These are phyloP conservation scores for Lyophyllum semitale DNA, from an alignment of 768 basidiomycete genomes.

Conservation along the genomic window DNA sequence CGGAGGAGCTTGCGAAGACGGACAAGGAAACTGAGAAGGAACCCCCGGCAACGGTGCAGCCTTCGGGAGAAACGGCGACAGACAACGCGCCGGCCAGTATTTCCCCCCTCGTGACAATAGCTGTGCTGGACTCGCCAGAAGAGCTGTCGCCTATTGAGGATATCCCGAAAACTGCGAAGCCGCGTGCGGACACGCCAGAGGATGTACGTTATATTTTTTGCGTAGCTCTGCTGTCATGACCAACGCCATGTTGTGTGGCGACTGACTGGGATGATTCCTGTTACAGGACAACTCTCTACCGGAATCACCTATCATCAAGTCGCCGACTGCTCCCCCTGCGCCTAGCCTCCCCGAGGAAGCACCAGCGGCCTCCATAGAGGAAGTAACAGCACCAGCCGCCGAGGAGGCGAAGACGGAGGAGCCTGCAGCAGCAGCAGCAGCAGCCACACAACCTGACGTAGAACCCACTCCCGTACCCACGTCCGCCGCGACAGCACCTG, in stretches of 20 bases:
- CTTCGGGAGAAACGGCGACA: neutral
- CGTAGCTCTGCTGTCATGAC: too few species aligned
- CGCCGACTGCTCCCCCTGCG: neutral
- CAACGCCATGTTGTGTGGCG: too few species aligned
- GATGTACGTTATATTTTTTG: neutral
- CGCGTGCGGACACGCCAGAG: conserved; percentile 1
- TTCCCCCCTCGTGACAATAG: neutral
- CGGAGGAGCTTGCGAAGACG: conserved; percentile 31
- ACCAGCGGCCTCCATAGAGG: neutral
- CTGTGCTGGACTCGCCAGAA: neutral
- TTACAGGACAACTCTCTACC: conserved; percentile 11
- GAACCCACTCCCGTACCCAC: neutral
- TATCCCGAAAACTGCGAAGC: conserved; percentile 4
- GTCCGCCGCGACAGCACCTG: neutral
- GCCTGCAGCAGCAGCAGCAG: neutral
- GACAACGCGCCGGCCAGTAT: neutral
- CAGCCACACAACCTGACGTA: neutral
- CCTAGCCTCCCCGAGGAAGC: neutral
- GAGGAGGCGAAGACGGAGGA: neutral
- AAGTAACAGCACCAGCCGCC: neutral
- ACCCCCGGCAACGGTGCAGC: too few species aligned
- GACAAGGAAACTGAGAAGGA: conserved; percentile 1
- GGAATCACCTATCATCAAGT: conserved; percentile 15
- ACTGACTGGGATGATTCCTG: too few species aligned
- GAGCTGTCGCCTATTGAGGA: conserved; percentile 13